Conservation (phyloP, 345 rosid genomes). For the Bruguiera sexangula region DNA sequence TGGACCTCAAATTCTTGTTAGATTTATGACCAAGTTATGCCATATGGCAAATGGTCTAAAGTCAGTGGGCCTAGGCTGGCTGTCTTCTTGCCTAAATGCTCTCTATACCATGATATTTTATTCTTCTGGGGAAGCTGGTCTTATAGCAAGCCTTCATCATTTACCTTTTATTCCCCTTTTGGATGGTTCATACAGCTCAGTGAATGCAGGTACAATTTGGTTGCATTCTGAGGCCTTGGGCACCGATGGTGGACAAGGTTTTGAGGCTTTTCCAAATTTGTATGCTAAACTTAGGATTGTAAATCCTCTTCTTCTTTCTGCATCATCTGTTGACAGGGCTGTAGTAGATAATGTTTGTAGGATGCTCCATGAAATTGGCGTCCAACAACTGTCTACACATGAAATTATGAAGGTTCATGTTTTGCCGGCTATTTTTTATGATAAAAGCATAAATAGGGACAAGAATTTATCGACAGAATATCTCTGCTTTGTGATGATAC, state of each 20-base stretch:
- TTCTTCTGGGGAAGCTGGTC: conserved; percentile 45
- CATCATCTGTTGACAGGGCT: conserved; percentile 35
- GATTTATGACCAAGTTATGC: conserved; percentile 56
- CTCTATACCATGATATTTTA: conserved; percentile 42
- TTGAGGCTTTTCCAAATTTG: conserved; percentile 68
- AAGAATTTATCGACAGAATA: conserved; percentile 60
- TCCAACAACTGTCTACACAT: conserved; percentile 80
- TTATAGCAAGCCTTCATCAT: conserved; percentile 44
- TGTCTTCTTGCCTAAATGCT: conserved; percentile 66
- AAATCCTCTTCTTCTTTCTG: conserved; percentile 54
- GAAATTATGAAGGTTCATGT: conserved; percentile 74
- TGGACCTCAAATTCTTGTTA: conserved; percentile 67
- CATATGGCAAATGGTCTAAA: conserved; percentile 47
- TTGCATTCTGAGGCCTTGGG: conserved; percentile 53
- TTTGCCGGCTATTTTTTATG: conserved; percentile 61
- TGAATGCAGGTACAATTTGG: conserved; percentile 75
- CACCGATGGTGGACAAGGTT: conserved; percentile 43
- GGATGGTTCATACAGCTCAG: conserved; percentile 65
- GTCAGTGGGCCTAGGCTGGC: conserved; percentile 68
- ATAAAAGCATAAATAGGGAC: conserved; percentile 21
- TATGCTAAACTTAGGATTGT: conserved; percentile 67
- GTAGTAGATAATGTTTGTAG: conserved; percentile 41
- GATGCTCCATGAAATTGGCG: conserved; percentile 70
- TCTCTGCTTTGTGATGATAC: conserved; percentile 79
- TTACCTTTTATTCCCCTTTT: conserved; percentile 82